Percentiles rank a stretch among this genome's conserved stretches.
phyloP scores from a whole-genome alignment of 2,329 filamentous ascomycete species.

The Colletotrichum orchidophilum region DNA sequence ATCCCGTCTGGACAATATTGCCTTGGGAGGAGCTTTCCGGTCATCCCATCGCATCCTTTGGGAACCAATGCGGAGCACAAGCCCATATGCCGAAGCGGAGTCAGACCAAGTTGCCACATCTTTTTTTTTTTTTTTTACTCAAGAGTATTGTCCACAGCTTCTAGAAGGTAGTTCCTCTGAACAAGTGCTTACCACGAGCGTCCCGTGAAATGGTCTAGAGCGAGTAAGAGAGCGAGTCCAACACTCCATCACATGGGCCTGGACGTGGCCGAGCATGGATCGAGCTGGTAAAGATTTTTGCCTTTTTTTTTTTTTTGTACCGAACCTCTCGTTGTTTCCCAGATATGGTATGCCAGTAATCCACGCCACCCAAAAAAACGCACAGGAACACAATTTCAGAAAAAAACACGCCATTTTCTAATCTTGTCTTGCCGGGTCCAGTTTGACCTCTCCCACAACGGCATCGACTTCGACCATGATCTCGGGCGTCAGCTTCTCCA shows the following conservation, averaged over 20 bases:
- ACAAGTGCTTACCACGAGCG: not conserved
- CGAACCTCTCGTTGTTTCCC: not conserved
- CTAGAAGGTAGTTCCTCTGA: constrained; percentile 24
- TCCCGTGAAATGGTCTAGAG: constrained; percentile 7
- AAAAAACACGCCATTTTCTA: constrained; percentile 21
- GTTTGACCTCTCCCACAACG: constrained; percentile 40
- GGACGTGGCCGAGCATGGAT: not conserved
- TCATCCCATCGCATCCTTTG: not conserved
- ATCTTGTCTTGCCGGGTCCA: constrained; percentile 36
- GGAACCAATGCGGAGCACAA: not conserved
- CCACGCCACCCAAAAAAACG: constrained; percentile 9
- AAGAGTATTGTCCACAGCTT: constrained; percentile 11
- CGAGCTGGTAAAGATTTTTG: not conserved
- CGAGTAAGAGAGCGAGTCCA: constrained; percentile 4
- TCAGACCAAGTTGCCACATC: not conserved
- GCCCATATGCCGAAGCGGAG: not conserved
- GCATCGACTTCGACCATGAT: constrained; percentile 61
- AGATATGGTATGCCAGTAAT: constrained; percentile 2
- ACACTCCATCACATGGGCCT: not conserved
- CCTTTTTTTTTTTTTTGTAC: not conserved
- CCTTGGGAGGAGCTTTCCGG: constrained; percentile 1
- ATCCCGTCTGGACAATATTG: not conserved
- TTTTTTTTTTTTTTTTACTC: constrained; percentile 11
- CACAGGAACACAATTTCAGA: not conserved
- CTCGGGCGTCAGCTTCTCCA: constrained; percentile 59